These are phyloP conservation scores for Apiospora saccharicola DNA, from an alignment of 2,329 filamentous ascomycete species.

Conservation along the genomic window DNA sequence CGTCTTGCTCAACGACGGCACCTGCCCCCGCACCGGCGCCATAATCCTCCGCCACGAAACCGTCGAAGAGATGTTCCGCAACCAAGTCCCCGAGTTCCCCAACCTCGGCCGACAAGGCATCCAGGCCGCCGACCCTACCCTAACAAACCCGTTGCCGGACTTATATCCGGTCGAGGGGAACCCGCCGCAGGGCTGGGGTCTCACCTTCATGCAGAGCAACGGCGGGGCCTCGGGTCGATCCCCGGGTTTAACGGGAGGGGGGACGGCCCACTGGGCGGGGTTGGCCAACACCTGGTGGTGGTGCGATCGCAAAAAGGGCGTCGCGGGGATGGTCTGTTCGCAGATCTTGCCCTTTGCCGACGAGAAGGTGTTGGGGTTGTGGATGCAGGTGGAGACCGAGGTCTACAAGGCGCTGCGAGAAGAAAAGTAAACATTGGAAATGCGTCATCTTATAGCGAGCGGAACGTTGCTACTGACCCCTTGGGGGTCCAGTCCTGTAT, in stretches of 20 bases:
- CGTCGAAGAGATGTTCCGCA: constrained; percentile 69
- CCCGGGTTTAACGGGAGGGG: constrained; percentile 27
- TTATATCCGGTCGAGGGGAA: constrained; percentile 54
- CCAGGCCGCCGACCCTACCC: constrained; percentile 54
- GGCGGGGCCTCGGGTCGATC: constrained; percentile 61
- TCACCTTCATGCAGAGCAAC: constrained; percentile 63
- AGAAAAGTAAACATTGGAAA: constrained; percentile 27
- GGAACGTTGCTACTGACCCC: not conserved
- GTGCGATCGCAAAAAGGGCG: constrained; percentile 65
- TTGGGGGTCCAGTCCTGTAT: not conserved
- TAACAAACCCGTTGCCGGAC: constrained; percentile 56
- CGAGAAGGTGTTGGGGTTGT: constrained; percentile 49
- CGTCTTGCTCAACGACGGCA: constrained; percentile 69
- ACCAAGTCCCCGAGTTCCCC: constrained; percentile 65
- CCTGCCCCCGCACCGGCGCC: constrained; percentile 60
- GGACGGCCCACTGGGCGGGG: constrained; percentile 65
- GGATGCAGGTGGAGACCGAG: constrained; percentile 47
- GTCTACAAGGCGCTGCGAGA: constrained; percentile 42
- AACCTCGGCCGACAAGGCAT: constrained; percentile 57
- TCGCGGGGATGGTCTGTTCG: constrained; percentile 59
- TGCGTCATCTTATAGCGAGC: too few relatives aligned
- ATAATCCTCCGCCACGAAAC: constrained; percentile 64
- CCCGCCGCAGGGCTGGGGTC: constrained; percentile 69
- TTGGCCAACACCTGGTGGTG: constrained; percentile 69
- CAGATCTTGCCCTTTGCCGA: constrained; percentile 61